Evolutionary conservation across 129 eudicot species (phyloP), one percentile per base, ranked within the genome.

Genomic region (Sambucus nigra): DNA sequence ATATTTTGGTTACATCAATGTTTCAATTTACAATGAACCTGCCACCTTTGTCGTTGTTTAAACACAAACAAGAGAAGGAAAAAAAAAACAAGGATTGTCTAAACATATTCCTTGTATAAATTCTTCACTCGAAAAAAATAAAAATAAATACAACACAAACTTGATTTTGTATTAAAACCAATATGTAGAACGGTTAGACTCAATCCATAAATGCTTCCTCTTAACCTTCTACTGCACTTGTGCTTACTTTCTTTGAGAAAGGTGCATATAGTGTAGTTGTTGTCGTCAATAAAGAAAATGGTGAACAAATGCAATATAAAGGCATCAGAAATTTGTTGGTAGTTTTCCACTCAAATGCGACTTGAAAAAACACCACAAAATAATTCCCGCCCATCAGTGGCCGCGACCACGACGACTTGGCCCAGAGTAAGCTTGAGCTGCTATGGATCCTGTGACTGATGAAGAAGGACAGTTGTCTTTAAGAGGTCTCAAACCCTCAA

Each of bases 321-420:
- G 13, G 2, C 12, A 35, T 7, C 8, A 35, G 42, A 15, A 35
- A 35, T 15, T 35, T 35, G 8, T 35, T 6, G 55, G 25, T 7
- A 23, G n/a, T 5, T 49, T 20, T n/a, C n/a, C n/a, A n/a, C n/a
- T n/a, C n/a, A n/a, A n/a, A n/a, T n/a, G n/a, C n/a, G n/a, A n/a
- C n/a, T n/a, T n/a, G n/a, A n/a, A n/a, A n/a, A n/a, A n/a, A n/a
- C n/a, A n/a, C n/a, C n/a, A n/a, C n/a, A n/a, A n/a, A n/a, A n/a
- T n/a, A n/a, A n/a, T n/a, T n/a, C 15, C 28, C 7, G n/a, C 25
- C 42, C 13, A 47, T 61, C 5, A 61, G 25, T 61, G 68, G 48
- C 68, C 68, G 50, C 59, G 68, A 10, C 68, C 68, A 15, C 68
- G 68, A 51, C 19, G 68, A 49, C 68, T 62, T 21, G 68, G 68